Conservation (phyloP, 257 asterid species). For the Solanum rostratum region DNA sequence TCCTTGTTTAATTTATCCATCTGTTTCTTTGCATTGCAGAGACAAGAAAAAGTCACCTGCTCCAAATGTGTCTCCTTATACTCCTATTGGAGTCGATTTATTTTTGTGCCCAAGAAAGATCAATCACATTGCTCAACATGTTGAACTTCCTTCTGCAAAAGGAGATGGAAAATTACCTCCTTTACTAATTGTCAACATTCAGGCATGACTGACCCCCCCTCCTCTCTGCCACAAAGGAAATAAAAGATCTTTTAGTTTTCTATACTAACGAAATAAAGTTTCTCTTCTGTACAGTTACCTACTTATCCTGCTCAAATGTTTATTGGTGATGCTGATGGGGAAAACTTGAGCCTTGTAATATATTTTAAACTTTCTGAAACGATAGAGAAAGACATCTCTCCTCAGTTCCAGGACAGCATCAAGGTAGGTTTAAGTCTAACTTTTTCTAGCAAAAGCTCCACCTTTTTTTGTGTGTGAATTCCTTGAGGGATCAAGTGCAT, state of each 20-base stretch:
- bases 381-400: constrained; percentile 48
- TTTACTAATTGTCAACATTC: constrained; percentile 81
- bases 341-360: constrained; percentile 80
- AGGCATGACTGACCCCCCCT: constrained; percentile 24
- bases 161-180: constrained; percentile 52
- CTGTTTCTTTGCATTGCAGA: constrained; percentile 34
- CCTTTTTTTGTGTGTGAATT: background rate
- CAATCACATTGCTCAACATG: constrained; percentile 84
- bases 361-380: constrained; percentile 76
- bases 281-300: constrained; percentile 50
- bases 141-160: constrained; percentile 67
- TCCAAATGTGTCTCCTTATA: constrained; percentile 57
- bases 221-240: background rate
- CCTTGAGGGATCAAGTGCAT: background rate
- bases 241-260: background rate
- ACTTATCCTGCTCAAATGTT: constrained; percentile 75
- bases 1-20: background rate
- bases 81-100: constrained; percentile 86
- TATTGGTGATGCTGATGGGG: constrained; percentile 83
- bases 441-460: background rate
- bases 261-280: background rate
- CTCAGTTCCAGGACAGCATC: constrained; percentile 66
- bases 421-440: constrained; percentile 30
- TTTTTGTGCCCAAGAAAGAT: constrained; percentile 62
- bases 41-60: constrained; percentile 91